Conservation (phyloP, 2,329 filamentous ascomycete species). For the Sporothrix protearum region DNA sequence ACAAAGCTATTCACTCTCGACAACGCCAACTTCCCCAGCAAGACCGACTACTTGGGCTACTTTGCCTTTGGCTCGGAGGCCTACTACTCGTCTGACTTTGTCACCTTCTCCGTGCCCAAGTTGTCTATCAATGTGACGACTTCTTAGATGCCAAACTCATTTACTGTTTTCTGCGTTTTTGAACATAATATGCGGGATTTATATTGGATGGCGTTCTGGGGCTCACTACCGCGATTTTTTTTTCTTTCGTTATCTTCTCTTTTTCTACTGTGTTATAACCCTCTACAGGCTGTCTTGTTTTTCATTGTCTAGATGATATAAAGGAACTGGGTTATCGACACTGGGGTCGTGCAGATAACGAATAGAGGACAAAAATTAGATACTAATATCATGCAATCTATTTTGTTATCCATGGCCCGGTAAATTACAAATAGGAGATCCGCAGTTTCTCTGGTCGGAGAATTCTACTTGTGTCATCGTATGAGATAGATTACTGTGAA, state of each 20-base stretch:
- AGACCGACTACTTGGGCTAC: conserved; percentile 49
- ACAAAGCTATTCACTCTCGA: conserved; percentile 39
- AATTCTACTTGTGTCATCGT: background rate
- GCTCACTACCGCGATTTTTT: background rate
- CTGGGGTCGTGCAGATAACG: background rate
- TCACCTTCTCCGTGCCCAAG: conserved; percentile 47
- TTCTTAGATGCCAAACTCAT: background rate
- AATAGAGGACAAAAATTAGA: background rate
- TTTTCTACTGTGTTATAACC: too few species aligned
- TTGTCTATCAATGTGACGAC: conserved; percentile 37
- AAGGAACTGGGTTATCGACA: background rate
- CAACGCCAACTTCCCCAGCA: conserved; percentile 38
- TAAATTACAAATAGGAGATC: background rate
- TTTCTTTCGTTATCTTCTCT: background rate
- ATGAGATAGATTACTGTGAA: background rate
- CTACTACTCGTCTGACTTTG: conserved; percentile 41
- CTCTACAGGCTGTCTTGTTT: too few species aligned
- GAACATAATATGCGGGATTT: background rate
- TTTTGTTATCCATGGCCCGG: background rate
- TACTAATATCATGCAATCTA: background rate
- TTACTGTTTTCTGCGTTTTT: background rate
- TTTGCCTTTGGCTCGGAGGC: conserved; percentile 52
- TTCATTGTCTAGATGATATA: conserved; percentile 8
- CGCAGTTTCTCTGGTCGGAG: background rate
- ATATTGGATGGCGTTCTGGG: background rate